Evolutionary conservation across 441 rosid genomes (phyloP), one percentile per base, ranked within the genome.

Genomic region (Populus hybrid): DNA sequence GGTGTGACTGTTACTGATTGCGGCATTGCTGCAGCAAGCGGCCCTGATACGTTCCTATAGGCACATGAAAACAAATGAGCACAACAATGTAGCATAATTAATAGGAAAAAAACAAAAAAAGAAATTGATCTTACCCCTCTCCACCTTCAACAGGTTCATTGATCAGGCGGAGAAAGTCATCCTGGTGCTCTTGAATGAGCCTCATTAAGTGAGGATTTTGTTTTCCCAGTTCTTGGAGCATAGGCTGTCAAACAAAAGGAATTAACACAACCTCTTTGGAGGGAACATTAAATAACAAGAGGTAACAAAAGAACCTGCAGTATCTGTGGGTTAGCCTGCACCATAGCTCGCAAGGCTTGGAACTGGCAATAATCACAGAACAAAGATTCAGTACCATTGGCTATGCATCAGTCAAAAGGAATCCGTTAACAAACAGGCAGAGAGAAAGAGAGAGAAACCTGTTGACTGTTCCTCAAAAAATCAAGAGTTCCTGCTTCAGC

Each of bases 301-400:
- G 59, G 46, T 40, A 11, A 23, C 4, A 66, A 26, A 72, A 66
- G 74, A 78, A 92, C 99, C 97, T 92, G 99, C 79, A 95, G 80
- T 76, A 95, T 92, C 80, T 93, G 96, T 20, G 99, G 99, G 80
- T 93, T 93, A 46, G 99, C 93, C 81, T 92, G 99, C 79, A 95
- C 99, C 98, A 95, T 93, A 64, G 96, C 88, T 74, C 97, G 86
- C 85, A 95, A 86, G 75, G 97, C 92, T 91, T 95, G 99, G 82
- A 95, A 93, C 99, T 95, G 85, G 80, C n/a, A 85, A 8, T 70
- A 68, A 80, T 16, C 77, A 32, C 46, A 67, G 2, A 8, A 34
- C 11, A 34, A 20, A 66, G n/a, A 26, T 65, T 64, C 23, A 70
- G 30, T 11, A 20, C 24, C 70, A 28, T 67, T 4, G 14, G 54